Conservation (phyloP, 2,329 filamentous ascomycete genomes). For the Fusarium nanum region DNA sequence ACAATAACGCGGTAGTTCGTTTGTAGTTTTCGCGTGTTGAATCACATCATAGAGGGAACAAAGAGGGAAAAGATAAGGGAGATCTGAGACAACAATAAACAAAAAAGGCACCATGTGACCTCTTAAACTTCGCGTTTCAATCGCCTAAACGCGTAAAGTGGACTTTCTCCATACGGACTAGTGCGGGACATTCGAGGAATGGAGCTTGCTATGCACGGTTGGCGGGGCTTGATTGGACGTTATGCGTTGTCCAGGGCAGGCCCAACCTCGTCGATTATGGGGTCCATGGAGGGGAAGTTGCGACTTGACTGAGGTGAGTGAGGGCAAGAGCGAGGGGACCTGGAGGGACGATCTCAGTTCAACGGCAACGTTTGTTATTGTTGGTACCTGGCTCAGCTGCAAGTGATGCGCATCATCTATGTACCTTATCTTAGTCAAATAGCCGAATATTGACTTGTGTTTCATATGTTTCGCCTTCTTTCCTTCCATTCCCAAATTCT, state of each 20-base stretch:
- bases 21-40: constrained; percentile 9
- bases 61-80: constrained; percentile 1
- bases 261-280: constrained; percentile 46
- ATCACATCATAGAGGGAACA: constrained; percentile 9
- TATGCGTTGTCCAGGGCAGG: constrained; percentile 27
- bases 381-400: constrained; percentile 3
- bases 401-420: constrained; percentile 14
- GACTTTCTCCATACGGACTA: constrained; percentile 23
- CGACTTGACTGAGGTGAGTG: constrained; percentile 5
- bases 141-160: constrained; percentile 44
- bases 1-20: constrained; percentile 6
- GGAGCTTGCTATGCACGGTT: constrained; percentile 36
- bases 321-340: constrained; percentile 1
- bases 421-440: constrained; percentile 24
- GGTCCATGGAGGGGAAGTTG: constrained; percentile 14
- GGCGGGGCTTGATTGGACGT: constrained; percentile 41
- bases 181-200: constrained; percentile 39
- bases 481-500: constrained; percentile 17
- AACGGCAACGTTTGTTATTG: neutral
- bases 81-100: constrained; percentile 29
- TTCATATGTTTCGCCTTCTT: constrained; percentile 30
- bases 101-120: constrained; percentile 41
- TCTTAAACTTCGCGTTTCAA: constrained; percentile 36
- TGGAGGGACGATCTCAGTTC: neutral
- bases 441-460: constrained; percentile 26